These are phyloP conservation scores for Acanthamoeba sp. DNA, from an alignment of 208 protist genomes.

Conservation along the genomic window DNA sequence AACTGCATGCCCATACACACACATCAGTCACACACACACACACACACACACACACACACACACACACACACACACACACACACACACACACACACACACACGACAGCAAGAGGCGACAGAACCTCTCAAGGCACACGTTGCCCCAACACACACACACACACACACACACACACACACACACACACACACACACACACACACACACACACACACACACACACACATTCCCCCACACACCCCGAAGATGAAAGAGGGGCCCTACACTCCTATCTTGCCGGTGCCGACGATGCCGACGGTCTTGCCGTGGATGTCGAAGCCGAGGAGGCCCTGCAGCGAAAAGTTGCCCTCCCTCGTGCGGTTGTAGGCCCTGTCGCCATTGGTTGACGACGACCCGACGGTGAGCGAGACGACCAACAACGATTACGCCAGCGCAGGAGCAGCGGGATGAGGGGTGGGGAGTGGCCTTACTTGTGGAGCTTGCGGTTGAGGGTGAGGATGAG, in stretches of 20 bases:
- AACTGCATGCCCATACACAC: slow-evolving; percentile 8
- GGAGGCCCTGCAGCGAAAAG: slow-evolving; percentile 86
- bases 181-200: no score
- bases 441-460: neutral
- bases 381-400: no score
- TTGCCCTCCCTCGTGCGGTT: slow-evolving; percentile 86
- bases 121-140: neutral
- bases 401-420: neutral
- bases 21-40: neutral
- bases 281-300: slow-evolving; percentile 90
- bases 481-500: slow-evolving; percentile 87
- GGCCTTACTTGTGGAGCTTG: slow-evolving; percentile 80
- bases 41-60: neutral
- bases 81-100: no score
- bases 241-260: neutral
- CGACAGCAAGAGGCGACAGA: neutral
- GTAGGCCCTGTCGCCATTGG: slow-evolving; percentile 79
- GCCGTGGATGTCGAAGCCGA: slow-evolving; percentile 89
- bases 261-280: slow-evolving; percentile 90
- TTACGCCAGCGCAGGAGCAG: neutral
- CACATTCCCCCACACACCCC: no score
- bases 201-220: neutral
- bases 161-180: no score
- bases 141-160: neutral
- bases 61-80: neutral